phyloP scores from a whole-genome alignment of 495 filamentous ascomycete genomes.

The Saxophila tyrrhenica region DNA sequence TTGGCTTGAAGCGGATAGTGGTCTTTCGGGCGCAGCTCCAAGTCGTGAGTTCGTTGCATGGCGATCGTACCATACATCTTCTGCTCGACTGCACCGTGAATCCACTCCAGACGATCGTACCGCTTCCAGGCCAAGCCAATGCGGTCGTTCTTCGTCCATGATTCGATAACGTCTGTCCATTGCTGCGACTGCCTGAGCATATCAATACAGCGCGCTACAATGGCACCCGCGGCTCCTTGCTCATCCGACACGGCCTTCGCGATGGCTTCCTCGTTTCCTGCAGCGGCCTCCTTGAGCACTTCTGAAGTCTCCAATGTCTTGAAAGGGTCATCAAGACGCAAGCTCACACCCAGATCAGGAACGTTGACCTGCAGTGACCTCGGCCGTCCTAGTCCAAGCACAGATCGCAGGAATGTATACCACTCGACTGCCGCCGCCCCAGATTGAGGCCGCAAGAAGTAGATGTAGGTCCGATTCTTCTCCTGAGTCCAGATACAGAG shows the following conservation, averaged over 20 bases:
- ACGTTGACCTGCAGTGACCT: conserved; percentile 52
- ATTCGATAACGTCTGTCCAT: conserved; percentile 50
- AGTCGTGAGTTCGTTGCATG: conserved; percentile 62
- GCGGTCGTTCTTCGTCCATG: conserved; percentile 49
- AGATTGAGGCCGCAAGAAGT: conserved; percentile 55
- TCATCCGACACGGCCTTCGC: conserved; percentile 39
- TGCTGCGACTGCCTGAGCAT: conserved; percentile 48
- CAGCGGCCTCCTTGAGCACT: conserved; percentile 29
- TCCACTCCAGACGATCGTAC: conserved; percentile 67
- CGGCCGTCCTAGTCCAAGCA: conserved; percentile 49
- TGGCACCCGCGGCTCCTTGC: conserved; percentile 41
- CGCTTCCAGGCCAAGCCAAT: conserved; percentile 68
- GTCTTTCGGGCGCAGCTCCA: conserved; percentile 58
- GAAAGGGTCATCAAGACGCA: conserved; percentile 56
- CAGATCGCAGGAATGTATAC: conserved; percentile 59
- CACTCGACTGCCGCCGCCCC: conserved; percentile 57
- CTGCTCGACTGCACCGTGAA: conserved; percentile 56
- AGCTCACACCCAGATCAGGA: conserved; percentile 53
- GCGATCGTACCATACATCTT: conserved; percentile 66
- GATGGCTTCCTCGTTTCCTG: conserved; percentile 37
- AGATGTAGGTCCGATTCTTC: conserved; percentile 50
- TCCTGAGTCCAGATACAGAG: conserved; percentile 54
- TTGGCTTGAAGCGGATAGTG: conserved; percentile 53
- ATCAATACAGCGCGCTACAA: conserved; percentile 47
- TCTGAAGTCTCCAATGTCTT: conserved; percentile 39